phyloP scores from a whole-genome alignment of 179 eudicot genomes.

The Gypsophila paniculata region DNA sequence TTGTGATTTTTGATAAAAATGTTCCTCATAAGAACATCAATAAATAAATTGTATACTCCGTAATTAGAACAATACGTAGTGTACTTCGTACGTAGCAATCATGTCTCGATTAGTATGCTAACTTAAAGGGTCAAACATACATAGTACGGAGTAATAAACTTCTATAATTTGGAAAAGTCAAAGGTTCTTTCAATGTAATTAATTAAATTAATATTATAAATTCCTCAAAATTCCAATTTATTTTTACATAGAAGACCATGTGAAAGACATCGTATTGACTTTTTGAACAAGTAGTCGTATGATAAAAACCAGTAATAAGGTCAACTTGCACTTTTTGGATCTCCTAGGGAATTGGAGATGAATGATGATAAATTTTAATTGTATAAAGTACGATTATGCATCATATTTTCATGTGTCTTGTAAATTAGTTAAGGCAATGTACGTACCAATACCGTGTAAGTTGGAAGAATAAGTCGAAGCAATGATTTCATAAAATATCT shows the following conservation, averaged over 20 bases:
- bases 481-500: not conserved
- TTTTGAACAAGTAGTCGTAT: not conserved
- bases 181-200: no score
- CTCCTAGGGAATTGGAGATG: slow-evolving; percentile 8
- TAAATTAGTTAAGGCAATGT: not conserved
- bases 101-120: no score
- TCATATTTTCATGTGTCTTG: slow-evolving; percentile 6
- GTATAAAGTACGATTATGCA: no score
- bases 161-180: no score
- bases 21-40: no score
- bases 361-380: not conserved
- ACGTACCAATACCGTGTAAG: not conserved
- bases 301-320: not conserved
- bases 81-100: no score
- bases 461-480: not conserved
- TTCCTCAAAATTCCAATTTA: not conserved
- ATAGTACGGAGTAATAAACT: no score
- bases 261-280: not conserved
- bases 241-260: not conserved
- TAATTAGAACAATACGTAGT: no score
- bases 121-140: no score
- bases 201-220: no score
- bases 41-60: no score
- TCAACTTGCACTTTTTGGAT: slow-evolving; percentile 19
- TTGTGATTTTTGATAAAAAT: no score